phyloP scores from a whole-genome alignment of 2,329 filamentous ascomycete genomes.

The Fusarium buharicum region DNA sequence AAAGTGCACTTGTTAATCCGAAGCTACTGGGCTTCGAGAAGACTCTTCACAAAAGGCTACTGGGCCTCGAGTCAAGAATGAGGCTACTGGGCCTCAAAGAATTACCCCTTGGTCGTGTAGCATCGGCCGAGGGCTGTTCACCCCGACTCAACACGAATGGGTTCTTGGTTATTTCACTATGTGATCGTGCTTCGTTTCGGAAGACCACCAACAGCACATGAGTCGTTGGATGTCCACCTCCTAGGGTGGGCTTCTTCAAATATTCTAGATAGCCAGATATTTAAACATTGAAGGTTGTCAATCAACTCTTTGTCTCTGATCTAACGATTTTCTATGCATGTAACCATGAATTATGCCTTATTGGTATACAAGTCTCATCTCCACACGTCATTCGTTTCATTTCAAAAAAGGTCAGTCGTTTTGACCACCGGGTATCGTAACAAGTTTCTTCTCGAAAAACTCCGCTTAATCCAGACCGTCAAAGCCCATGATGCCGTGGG shows the following conservation, averaged over 20 bases:
- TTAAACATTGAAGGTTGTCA: constrained; percentile 18
- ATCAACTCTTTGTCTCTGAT: neutral
- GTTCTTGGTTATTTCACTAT: constrained; percentile 33
- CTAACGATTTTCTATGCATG: neutral
- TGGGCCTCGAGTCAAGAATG: constrained; percentile 20
- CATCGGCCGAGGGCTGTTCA: constrained; percentile 15
- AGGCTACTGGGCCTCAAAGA: constrained; percentile 26
- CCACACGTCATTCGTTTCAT: neutral
- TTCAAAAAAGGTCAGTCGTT: neutral
- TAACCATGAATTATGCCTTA: neutral
- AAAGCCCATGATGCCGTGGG: constrained; percentile 63
- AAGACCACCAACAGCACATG: constrained; percentile 38
- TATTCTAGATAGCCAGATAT: constrained; percentile 21
- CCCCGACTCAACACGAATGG: constrained; percentile 27
- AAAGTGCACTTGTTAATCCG: constrained; percentile 24
- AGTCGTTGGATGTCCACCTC: constrained; percentile 36
- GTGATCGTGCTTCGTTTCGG: constrained; percentile 31
- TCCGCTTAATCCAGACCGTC: constrained; percentile 56
- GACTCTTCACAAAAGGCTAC: constrained; percentile 26
- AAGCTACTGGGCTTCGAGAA: constrained; percentile 35
- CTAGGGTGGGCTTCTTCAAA: constrained; percentile 35
- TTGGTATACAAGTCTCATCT: neutral
- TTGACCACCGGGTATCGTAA: constrained; percentile 32
- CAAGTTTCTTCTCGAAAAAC: neutral
- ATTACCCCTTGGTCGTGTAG: constrained; percentile 16